Base-by-base conservation (phyloP, 2,329 filamentous ascomycete species). In the Talaromyces sp. region DNA sequence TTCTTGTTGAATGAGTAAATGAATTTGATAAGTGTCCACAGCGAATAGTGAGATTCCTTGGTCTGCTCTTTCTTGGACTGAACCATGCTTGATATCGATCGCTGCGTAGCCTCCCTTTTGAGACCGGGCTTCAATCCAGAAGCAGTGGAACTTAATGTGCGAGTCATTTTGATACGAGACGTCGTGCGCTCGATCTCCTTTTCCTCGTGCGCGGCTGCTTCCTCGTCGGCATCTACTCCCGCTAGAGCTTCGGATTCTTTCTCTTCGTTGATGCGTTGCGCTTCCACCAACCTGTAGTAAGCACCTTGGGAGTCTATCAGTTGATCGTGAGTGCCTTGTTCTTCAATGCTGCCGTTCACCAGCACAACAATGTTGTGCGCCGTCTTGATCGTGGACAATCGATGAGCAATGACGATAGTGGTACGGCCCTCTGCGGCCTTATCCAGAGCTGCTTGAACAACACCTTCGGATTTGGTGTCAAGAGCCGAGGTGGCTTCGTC, bases 281-380 rank as follows among this genome's bases (percentile, higher is more conserved):
- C 92, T 55, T 90, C 87, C 7, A 97, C 92, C 10, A 97, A 83
- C 58, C 86, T 89, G 72, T 83, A 88, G 73, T 97, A 99, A 8
- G 91, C 87, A 19, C 84, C 86, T 62, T 83, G 77, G 60, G 74
- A 80, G 64, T 86, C 84, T 2, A 97, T 78, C 10, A 99, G 81
- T 13, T 88, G 81, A 59, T 93, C 84, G 70, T 97, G 94, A 0
- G 84, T 92, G 53, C 94, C 94, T 73, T 97, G 91, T 73, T 99
- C 94, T 11, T 96, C 81, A 60, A 99, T 95, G n/a, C 81, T 78
- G 11, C 94, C 94, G 61, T 86, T 76, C 4, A 86, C 82, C 87
- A 99, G 93, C 62, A 97, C 93, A 11, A 97, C 89, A 64, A 99
- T 99, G 67, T 96, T 97, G 73, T 97, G 89, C 0, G 93, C 93